phyloP scores from a whole-genome alignment of 2,329 filamentous ascomycete species.

The Alternaria conjuncta region DNA sequence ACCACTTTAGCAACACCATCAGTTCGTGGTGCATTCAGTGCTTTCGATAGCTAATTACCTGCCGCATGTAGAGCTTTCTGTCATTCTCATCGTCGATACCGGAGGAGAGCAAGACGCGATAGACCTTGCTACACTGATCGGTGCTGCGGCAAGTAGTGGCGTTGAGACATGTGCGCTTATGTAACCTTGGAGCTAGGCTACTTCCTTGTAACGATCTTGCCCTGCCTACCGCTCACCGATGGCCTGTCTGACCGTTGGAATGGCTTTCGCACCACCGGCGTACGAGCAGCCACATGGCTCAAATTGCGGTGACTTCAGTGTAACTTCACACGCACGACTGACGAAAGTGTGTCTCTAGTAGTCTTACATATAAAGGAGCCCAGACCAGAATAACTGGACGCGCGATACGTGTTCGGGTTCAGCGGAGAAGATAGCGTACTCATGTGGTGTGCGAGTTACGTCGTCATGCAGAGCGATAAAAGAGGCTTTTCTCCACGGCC shows the following conservation, averaged over 20 bases:
- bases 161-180: neutral
- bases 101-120: neutral
- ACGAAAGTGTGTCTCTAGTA: neutral
- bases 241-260: neutral
- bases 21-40: neutral
- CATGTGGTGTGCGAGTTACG: neutral
- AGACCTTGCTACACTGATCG: neutral
- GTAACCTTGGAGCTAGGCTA: neutral
- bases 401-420: neutral
- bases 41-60: neutral
- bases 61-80: neutral
- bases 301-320: slow-evolving; percentile 16
- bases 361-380: neutral
- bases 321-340: neutral
- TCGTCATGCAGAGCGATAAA: neutral
- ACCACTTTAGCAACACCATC: neutral
- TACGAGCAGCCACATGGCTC: slow-evolving; percentile 16
- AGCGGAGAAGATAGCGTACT: neutral
- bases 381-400: neutral
- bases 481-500: neutral
- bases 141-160: neutral
- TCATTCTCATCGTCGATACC: neutral
- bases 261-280: neutral
- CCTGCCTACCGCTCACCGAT: neutral
- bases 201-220: neutral